Base-by-base conservation (phyloP, 2,329 filamentous ascomycete genomes). In the Ceratocystis huliohia region DNA sequence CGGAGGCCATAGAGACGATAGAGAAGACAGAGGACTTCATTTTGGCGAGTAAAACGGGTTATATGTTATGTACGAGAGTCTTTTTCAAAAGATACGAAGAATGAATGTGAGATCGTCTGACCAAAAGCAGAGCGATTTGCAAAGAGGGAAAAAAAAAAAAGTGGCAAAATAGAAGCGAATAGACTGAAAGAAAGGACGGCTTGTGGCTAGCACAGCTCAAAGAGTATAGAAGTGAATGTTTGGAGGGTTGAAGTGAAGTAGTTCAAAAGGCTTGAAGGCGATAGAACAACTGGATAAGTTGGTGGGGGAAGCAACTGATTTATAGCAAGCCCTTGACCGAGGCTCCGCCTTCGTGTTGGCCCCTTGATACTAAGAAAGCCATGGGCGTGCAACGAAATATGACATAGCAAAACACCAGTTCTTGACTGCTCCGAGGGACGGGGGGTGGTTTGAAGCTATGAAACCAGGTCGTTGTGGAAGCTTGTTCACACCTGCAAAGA, bases 1-100 rank as follows among this genome's bases (percentile, higher is more conserved):
- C 15, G 45, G 68, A 50, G 20, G 61, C 68, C 57, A 69, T 56
- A 46, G 65, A 25, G 50, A 67, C 37, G 62, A 68, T 20, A n/a
- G 63, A 56, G 53, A 59, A 10, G 65, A 68, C 37, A 3, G 62
- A 63, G 41, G 66, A 59, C 59, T 65, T 33, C 67, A 68, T 68
- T 67, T 67, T 68, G 66, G 50, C 37, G 10, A 17, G 50, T 50
- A 17, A 13, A 37, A 6, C 22, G 20, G 61, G 8, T n/a, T 41
- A 33, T 41, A 33, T 33, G 37, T 15, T 41, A 15, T 41, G 37
- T 13, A 41, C 37, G 13, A 41, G 37, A 2, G 13, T 41, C 37
- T 30, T 59, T 57, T 59, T 33, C 28, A 33, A 37, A 37, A 37
- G 56, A 59, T 30, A 25, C 15, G 15, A 25, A 15, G 50, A 65